phyloP scores from a whole-genome alignment of 805 yeast genomes.

The Teunomyces atbi region DNA sequence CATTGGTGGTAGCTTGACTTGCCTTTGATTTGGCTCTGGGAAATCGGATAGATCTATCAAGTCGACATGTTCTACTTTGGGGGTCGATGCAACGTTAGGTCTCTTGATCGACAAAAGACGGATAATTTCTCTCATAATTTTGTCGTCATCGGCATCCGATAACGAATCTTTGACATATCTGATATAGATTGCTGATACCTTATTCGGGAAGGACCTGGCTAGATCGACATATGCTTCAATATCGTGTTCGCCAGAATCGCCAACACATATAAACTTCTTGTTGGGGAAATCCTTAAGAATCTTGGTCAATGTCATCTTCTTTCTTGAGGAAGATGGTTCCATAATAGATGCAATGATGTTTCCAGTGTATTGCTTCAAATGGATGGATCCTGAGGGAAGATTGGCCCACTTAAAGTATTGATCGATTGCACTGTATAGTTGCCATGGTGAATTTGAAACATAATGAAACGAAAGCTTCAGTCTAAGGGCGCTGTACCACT shows the following conservation, averaged over 20 bases:
- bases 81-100: slow-evolving; percentile 5
- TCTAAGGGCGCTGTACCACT: slow-evolving; percentile 62
- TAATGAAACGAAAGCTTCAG: slow-evolving; percentile 68
- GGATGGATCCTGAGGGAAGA: slow-evolving; percentile 80
- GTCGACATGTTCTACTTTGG: slow-evolving; percentile 17
- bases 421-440: slow-evolving; percentile 60
- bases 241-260: slow-evolving; percentile 96
- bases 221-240: slow-evolving; percentile 83
- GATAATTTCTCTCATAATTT: slow-evolving; percentile 30
- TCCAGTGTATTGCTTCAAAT: slow-evolving; percentile 85
- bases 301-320: slow-evolving; percentile 60
- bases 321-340: slow-evolving; percentile 85
- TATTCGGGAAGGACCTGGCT: slow-evolving; percentile 59
- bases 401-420: slow-evolving; percentile 54
- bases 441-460: slow-evolving; percentile 96
- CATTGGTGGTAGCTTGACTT: slow-evolving; percentile 24
- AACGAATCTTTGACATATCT: slow-evolving; percentile 72
- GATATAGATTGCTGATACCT: slow-evolving; percentile 72
- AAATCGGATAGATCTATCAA: slow-evolving; percentile 41
- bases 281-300: slow-evolving; percentile 72
- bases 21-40: slow-evolving; percentile 12
- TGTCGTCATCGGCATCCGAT: slow-evolving; percentile 49
- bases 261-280: slow-evolving; percentile 78
- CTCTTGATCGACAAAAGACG: slow-evolving; percentile 16
- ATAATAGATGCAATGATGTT: slow-evolving; percentile 75